Base-by-base conservation (phyloP, 2,329 filamentous ascomycete species). In the Trichoderma arundinaceum region DNA sequence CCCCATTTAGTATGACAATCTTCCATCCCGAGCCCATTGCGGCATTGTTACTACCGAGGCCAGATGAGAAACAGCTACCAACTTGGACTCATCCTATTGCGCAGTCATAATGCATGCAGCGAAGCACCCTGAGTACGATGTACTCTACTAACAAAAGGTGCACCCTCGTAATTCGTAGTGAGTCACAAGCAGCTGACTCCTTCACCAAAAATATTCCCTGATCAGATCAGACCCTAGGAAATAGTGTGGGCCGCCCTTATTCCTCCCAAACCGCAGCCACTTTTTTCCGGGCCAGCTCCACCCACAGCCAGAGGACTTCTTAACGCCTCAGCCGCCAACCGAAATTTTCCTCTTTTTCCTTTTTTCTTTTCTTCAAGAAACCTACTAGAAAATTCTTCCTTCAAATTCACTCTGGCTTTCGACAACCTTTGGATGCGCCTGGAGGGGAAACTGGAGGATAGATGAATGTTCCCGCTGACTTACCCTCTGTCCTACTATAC, bases 371-470 rank as follows among this genome's bases (percentile, higher is more conserved):
- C 74, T 72, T 71, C 72, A 70, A 74, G 72, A 69, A 79, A 79
- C 76, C 77, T 79, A 79, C 78, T 79, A 79, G 78, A 79, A 78
- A 78, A 75, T 73, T 4, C 69, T 81, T 83, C 82, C 82, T 83
- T 81, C 85, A 84, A 85, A 90, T 90, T 89, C 87, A 90, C 87
- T 90, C 87, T 85, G 83, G 81, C 78, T 80, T 84, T 82, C 80
- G 79, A 78, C 80, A 75, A 77, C 77, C 79, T 76, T 80, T 81
- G 84, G 81, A 83, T 81, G 80, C 74, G 68, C 70, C 77, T 81
- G 84, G 88, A 90, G 87, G 88, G 88, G 88, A 90, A 90, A 90
- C 80, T 84, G 87, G 83, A 86, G 86, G 87, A 87, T 74, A 90
- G 87, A 88, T 72, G 65, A 76, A 81, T 65, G 74, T 51, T 66